Evolutionary conservation across 1,139 yeast genomes (phyloP), one percentile per base, ranked within the genome.

Genomic region (Yamadazyma sp.): DNA sequence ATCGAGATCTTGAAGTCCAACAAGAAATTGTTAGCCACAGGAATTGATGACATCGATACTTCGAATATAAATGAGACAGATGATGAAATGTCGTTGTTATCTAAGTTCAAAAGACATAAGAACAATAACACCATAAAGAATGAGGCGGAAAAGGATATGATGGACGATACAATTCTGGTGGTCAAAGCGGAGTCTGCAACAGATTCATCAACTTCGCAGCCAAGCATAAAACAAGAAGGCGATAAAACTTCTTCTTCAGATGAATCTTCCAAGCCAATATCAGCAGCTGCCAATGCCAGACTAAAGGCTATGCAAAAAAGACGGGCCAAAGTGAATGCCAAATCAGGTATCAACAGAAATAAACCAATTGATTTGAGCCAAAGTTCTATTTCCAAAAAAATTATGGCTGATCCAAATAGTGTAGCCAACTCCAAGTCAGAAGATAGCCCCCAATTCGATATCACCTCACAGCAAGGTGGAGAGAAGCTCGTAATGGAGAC

Each of bases 271-370:
- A 58, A 64, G 31, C 31, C 39, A 12, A 41, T 29, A 22, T 42
- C 49, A 2, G 59, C 64, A 5, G 72, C 67, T 12, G 66, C 74
- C 32, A 84, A 87, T 43, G 96, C 98, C 0, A 74, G 98, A 58
- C 75, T 89, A 66, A 79, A 89, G 48, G 97, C 97, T 3, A 83
- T 92, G 86, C 97, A 96, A 28, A 87, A 87, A 55, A 77, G 98
- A 53, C 81, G 85, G 55, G 96, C 97, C 1, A 89, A 88, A 57
- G 83, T 79, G 42, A 85, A 80, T 47, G 92, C 92, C 9, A 84
- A 83, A 53, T 67, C 79, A 9, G 74, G 74, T 17, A 64, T 78
- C 7, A 67, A 64, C 42, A 82, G 76, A 44, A 55, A 62, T 4
- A 64, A 76, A 52, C 73, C 87, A 0, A 83, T 88, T 0, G 96